These are phyloP conservation scores for Davidsoniella eucalypti DNA, from an alignment of 2,329 filamentous ascomycete species.

Conservation along the genomic window DNA sequence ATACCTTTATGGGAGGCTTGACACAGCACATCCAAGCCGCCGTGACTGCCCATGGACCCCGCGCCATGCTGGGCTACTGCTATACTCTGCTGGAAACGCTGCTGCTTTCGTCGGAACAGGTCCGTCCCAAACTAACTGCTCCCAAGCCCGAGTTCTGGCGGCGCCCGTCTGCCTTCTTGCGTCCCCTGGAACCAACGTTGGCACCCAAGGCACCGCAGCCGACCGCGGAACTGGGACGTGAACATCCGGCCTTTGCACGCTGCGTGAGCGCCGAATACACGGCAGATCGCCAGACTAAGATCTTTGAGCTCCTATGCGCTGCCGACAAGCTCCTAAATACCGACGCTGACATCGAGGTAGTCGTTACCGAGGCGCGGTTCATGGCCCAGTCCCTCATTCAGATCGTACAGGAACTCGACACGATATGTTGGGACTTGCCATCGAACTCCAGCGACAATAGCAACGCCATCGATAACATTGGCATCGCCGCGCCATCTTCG, in stretches of 20 bases:
- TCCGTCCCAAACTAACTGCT: slow-evolving; percentile 6
- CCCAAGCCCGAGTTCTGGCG: slow-evolving; percentile 8
- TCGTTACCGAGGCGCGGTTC: slow-evolving; percentile 1
- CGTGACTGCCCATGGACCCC: not conserved
- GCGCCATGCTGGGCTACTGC: slow-evolving; percentile 5
- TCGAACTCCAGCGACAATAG: too few species aligned
- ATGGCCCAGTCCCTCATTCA: slow-evolving; percentile 4
- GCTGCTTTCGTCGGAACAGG: not conserved
- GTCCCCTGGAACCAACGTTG: not conserved
- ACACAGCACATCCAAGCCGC: not conserved
- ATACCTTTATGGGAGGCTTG: slow-evolving; percentile 1
- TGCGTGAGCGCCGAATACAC: not conserved
- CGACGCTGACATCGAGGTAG: not conserved
- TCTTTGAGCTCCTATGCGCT: not conserved
- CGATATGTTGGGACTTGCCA: slow-evolving; percentile 4
- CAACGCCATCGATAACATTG: too few species aligned
- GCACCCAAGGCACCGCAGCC: not conserved
- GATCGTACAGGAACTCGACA: slow-evolving; percentile 8
- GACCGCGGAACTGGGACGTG: not conserved
- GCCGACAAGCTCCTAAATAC: not conserved
- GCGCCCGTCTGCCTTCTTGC: slow-evolving; percentile 1
- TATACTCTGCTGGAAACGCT: slow-evolving; percentile 5
- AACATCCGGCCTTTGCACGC: not conserved
- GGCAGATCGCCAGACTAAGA: not conserved
- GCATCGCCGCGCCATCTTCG: too few species aligned